Base-by-base conservation (phyloP, 1,284 basidiomycete species). In the Microstroma glucosiphilum region DNA sequence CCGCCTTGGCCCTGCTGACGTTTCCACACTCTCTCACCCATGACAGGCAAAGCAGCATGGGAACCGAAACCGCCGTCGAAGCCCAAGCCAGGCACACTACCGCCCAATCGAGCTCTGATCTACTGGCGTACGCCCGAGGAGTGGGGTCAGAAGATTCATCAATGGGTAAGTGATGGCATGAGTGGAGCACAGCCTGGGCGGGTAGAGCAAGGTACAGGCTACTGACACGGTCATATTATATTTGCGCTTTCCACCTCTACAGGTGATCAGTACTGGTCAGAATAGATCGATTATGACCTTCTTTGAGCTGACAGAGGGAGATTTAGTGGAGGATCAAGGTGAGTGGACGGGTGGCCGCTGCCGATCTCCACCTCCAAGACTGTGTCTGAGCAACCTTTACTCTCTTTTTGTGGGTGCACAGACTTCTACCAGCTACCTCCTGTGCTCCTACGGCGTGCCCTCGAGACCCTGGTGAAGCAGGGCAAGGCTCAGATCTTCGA, bases 121-220 rank as follows among this genome's bases (percentile, higher is more conserved):
- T 83, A 82, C 66, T 85, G 84, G 84, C 78, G 79, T 30, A 82
- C 80, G 62, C 83, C 83, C 0, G 82, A 82, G 17, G 83, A 84
- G 68, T 84, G 83, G 83, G 83, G 80, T 1, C 70, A 79, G 19
- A 58, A 80, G 17, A 82, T 85, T 51, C 82, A 83, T 65, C 78
- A 80, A 41, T 85, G 83, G 83, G 82, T 84, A 9, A 37, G 30
- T 37, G 30, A 9, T 37, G 30, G 9, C 30, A 37, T 37, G 9
- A 9, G 30, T 9, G n/a, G n/a, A 37, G 30, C 30, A 37, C 9
- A 37, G 30, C 30, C 4, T 4, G 30, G 30, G 9, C 30, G 30
- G 30, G 3, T 9, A 37, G 30, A 37, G 30, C 30, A 37, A 9
- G 30, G 30, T 37, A 37, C 9, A 9, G 30, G 4, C 9, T 9